Percentiles rank a stretch among this genome's conserved stretches.
These are phyloP conservation scores for Diaporthe capsici DNA, from an alignment of 2,329 filamentous ascomycete genomes.

Conservation along the genomic window DNA sequence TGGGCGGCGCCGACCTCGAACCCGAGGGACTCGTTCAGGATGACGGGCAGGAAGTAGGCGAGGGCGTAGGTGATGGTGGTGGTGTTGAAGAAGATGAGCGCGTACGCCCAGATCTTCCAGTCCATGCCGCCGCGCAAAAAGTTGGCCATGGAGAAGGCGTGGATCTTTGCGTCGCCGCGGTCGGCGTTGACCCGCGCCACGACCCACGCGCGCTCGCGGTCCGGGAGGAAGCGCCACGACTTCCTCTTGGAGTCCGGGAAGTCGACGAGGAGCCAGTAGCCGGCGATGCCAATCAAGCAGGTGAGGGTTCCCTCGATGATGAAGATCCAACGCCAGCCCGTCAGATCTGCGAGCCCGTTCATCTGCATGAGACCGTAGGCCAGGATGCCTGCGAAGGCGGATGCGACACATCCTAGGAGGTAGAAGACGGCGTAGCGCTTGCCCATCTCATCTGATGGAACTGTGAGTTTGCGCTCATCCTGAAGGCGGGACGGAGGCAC, in stretches of 20 bases:
- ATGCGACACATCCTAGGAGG: conserved; percentile 75
- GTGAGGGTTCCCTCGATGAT: conserved; percentile 69
- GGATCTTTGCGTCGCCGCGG: conserved; percentile 69
- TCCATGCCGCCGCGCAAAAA: conserved; percentile 65
- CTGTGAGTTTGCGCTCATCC: background rate
- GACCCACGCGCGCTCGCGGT: conserved; percentile 66
- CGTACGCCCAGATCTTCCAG: conserved; percentile 74
- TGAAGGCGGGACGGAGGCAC: background rate
- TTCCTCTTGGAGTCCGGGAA: conserved; percentile 71
- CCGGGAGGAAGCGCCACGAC: conserved; percentile 67
- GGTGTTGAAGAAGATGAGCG: conserved; percentile 72
- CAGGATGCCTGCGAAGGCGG: conserved; percentile 77
- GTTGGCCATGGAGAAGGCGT: conserved; percentile 62
- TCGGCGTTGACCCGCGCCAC: conserved; percentile 69
- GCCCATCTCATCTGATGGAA: conserved; percentile 72
- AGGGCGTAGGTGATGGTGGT: conserved; percentile 83
- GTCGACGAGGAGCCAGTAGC: conserved; percentile 73
- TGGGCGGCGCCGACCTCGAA: conserved; percentile 76
- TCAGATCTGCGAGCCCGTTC: conserved; percentile 66
- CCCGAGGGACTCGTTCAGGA: conserved; percentile 74
- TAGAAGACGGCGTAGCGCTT: conserved; percentile 80
- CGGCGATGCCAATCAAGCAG: conserved; percentile 61
- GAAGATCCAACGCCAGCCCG: conserved; percentile 79
- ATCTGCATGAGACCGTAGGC: conserved; percentile 79
- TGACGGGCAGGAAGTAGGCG: conserved; percentile 84